Conservation (phyloP, 2,329 filamentous ascomycete species). For the Colletotrichum chrysophilum region DNA sequence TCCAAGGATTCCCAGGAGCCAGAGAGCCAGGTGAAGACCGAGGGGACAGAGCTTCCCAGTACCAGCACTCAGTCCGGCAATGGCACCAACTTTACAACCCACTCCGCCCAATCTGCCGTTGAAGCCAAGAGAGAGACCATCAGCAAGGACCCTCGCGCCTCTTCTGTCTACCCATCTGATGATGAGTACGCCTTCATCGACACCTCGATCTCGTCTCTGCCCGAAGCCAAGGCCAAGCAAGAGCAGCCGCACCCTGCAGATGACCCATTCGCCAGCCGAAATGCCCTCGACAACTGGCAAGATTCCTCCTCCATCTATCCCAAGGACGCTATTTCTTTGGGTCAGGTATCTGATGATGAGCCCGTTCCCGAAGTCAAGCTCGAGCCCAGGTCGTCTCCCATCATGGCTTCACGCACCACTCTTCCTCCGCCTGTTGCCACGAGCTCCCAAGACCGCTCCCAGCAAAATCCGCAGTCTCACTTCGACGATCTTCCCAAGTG, state of each 20-base stretch:
- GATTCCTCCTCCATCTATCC: slow-evolving; percentile 17
- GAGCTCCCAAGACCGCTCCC: not conserved
- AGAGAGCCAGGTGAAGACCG: not conserved
- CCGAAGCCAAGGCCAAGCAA: not conserved
- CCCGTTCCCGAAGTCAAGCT: not conserved
- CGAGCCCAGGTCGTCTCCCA: not conserved
- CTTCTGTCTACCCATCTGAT: not conserved
- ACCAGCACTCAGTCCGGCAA: not conserved
- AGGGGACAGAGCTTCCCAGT: not conserved
- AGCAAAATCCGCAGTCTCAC: not conserved
- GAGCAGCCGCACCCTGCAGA: not conserved
- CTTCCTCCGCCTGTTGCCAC: not conserved
- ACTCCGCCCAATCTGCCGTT: not conserved
- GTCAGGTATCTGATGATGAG: not conserved
- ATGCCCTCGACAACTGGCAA: not conserved
- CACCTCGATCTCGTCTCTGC: not conserved
- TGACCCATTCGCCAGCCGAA: not conserved
- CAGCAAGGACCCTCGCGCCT: not conserved
- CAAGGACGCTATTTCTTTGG: not conserved
- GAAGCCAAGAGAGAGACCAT: not conserved
- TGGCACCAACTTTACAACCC: not conserved
- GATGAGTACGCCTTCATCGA: slow-evolving; percentile 6
- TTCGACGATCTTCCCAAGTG: slow-evolving; percentile 16
- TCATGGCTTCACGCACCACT: not conserved
- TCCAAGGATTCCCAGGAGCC: not conserved